Percentiles rank a stretch among this genome's conserved stretches.
phyloP scores from a whole-genome alignment of 148 eudicot species.

The Rhododendron kiyosumense region DNA sequence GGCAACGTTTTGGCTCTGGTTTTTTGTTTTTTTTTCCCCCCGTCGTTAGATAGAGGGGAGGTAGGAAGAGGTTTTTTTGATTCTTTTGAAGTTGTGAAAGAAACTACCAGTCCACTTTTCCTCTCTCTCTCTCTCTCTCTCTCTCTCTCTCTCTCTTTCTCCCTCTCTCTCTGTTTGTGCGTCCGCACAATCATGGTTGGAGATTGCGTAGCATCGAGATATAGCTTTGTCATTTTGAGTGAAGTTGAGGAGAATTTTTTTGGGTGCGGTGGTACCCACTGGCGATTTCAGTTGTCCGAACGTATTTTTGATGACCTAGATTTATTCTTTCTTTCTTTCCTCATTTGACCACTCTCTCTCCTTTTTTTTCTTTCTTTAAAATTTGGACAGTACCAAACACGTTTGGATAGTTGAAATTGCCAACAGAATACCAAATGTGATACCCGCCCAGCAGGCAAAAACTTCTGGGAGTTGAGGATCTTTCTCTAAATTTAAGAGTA shows the following conservation, averaged over 20 bases:
- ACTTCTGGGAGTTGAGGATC: too few species aligned
- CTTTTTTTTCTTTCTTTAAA: too few species aligned
- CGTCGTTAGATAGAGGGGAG: background rate
- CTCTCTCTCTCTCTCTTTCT: background rate
- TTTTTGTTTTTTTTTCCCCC: background rate
- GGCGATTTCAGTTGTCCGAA: too few species aligned
- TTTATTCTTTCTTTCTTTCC: too few species aligned
- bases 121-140: background rate
- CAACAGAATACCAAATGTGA: too few species aligned
- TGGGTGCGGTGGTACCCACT: rapidly evolving
- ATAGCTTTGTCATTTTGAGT: background rate
- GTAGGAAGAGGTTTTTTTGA: background rate
- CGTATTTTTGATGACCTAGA: too few species aligned
- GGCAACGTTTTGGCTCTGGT: background rate
- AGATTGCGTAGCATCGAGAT: background rate
- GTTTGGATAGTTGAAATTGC: too few species aligned
- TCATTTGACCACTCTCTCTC: too few species aligned
- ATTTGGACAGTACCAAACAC: too few species aligned
- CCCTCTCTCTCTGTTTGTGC: background rate
- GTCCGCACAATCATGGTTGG: background rate
- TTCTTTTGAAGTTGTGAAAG: background rate
- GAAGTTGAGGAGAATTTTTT: background rate
- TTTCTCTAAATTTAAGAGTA: too few species aligned
- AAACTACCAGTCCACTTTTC: background rate
- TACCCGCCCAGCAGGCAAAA: too few species aligned